Conservation (phyloP, 148 eudicot species). For the Polygonum maritimum region DNA sequence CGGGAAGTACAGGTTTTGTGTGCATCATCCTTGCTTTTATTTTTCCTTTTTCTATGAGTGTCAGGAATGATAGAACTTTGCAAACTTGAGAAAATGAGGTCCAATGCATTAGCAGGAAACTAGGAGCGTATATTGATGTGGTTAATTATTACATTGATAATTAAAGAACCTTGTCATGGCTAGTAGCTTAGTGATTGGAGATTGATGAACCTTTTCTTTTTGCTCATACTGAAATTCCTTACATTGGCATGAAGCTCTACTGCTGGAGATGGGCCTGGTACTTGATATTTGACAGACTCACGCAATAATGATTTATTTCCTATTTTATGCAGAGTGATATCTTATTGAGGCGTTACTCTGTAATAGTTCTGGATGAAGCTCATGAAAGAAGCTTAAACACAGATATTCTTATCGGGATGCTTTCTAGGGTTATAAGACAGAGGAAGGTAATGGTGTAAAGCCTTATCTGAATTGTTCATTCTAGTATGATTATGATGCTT, state of each 20-base stretch:
- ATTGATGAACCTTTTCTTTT: background rate
- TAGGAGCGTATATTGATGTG: background rate
- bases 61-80: background rate
- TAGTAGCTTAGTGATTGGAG: background rate
- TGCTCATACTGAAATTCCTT: background rate
- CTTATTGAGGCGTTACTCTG: constrained; percentile 63
- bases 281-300: background rate
- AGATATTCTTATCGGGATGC: constrained; percentile 94
- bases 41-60: background rate
- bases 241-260: background rate
- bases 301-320: background rate
- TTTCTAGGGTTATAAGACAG: constrained; percentile 58
- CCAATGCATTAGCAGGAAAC: background rate
- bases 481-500: background rate
- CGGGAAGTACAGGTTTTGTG: constrained; percentile 81
- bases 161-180: background rate
- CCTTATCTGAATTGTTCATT: background rate
- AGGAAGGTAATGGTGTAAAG: constrained; percentile 45
- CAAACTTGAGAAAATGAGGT: background rate
- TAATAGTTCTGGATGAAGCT: constrained; percentile 90
- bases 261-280: background rate
- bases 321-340: constrained; percentile 58
- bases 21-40: background rate
- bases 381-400: constrained; percentile 97
- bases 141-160: background rate